Conservation (phyloP, 1,284 basidiomycete genomes). For the Stygiomarasmius scandens region DNA sequence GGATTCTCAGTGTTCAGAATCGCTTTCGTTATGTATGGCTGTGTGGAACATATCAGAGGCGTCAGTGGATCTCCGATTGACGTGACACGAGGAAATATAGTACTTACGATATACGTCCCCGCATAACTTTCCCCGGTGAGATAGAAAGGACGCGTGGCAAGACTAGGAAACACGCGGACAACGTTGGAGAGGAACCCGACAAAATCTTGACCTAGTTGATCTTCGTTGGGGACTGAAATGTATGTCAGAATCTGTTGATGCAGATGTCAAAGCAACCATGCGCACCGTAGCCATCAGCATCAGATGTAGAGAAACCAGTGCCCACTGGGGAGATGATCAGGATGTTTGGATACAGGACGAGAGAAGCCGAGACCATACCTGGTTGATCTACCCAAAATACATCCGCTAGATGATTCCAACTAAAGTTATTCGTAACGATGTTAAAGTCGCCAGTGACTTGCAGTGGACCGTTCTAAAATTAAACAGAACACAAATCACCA, state of each 20-base stretch:
- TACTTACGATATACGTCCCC: constrained; percentile 61
- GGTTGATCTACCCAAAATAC: constrained; percentile 18
- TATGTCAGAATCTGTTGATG: neutral
- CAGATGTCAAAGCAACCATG: neutral
- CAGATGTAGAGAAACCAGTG: constrained; percentile 14
- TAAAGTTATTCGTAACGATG: constrained; percentile 15
- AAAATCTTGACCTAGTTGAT: constrained; percentile 70
- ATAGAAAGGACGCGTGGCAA: constrained; percentile 60
- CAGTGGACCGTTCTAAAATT: constrained; percentile 3
- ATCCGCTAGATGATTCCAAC: constrained; percentile 13
- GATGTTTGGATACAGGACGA: neutral
- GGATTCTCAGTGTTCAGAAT: constrained; percentile 56
- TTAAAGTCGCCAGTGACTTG: constrained; percentile 9
- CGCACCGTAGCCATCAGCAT: constrained; percentile 7
- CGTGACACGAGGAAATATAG: neutral
- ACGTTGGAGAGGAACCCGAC: constrained; percentile 66
- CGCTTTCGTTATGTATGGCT: constrained; percentile 76
- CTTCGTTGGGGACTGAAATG: constrained; percentile 57
- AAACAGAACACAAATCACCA: too few relatives aligned
- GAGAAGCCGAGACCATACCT: neutral
- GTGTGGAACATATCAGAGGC: too few relatives aligned
- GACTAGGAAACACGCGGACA: constrained; percentile 65
- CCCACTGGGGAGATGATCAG: constrained; percentile 6
- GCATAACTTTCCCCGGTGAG: constrained; percentile 71
- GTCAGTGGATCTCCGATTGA: too few relatives aligned